Percentiles rank a stretch among this genome's conserved stretches.
Evolutionary conservation across 495 filamentous ascomycete genomes (phyloP).

Genomic region (Chaetomium fimeti): DNA sequence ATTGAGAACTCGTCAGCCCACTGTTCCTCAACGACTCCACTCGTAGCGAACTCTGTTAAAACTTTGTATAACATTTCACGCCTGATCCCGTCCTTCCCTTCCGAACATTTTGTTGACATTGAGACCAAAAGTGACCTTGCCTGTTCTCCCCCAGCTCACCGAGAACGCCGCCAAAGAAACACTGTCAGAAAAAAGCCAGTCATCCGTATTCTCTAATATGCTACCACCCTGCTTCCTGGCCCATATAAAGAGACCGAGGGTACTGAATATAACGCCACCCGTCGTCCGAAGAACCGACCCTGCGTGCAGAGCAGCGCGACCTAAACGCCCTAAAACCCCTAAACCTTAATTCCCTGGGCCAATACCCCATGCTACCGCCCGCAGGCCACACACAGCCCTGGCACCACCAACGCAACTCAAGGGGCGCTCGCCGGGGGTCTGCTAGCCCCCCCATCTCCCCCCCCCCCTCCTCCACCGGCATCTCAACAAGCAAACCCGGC

Average conservation of each 20-base stretch:
- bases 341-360: neutral
- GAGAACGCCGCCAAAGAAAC: neutral
- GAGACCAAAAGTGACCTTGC: no score
- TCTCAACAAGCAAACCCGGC: neutral
- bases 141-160: neutral
- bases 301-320: neutral
- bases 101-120: no score
- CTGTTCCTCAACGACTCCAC: no score
- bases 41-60: no score
- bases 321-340: neutral
- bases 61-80: no score
- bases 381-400: neutral
- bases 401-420: neutral
- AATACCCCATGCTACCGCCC: neutral
- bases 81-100: no score
- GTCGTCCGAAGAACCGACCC: neutral
- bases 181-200: neutral
- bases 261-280: neutral
- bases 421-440: no score
- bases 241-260: neutral
- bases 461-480: neutral
- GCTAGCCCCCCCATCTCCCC: no score
- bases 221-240: neutral
- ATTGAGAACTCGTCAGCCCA: no score
- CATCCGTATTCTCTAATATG: neutral